phyloP scores from a whole-genome alignment of 345 rosid species.

The Eucalyptus cladocalyx region DNA sequence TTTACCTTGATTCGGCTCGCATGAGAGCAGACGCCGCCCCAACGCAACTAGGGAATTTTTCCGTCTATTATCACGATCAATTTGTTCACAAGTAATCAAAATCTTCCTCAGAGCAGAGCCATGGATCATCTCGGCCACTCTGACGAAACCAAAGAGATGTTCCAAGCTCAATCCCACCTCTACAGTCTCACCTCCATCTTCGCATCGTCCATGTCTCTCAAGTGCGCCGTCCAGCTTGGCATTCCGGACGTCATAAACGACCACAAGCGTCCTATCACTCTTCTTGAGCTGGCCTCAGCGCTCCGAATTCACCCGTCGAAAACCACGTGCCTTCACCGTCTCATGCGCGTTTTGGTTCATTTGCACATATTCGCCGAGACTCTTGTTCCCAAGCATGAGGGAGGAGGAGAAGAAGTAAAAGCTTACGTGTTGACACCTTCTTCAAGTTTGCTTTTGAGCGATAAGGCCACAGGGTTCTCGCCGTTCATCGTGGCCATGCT shows the following conservation, averaged over 20 bases:
- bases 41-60: background rate
- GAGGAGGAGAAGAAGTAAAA: background rate
- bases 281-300: constrained; percentile 11
- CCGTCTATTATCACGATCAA: background rate
- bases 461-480: constrained; percentile 13
- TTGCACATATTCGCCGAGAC: constrained; percentile 13
- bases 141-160: background rate
- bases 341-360: constrained; percentile 31
- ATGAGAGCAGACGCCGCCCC: background rate
- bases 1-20: background rate
- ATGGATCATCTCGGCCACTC: background rate
- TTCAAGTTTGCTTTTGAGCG: constrained; percentile 17
- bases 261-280: constrained; percentile 25
- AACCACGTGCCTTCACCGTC: background rate
- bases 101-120: background rate
- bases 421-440: constrained; percentile 19
- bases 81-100: background rate
- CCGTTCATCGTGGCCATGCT: constrained; percentile 14
- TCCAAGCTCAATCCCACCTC: constrained; percentile 29
- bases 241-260: constrained; percentile 25
- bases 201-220: constrained; percentile 29
- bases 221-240: constrained; percentile 28
- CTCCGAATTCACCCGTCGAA: constrained; percentile 16
- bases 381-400: background rate
- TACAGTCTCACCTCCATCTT: constrained; percentile 12